Evolutionary conservation across 208 protist genomes (phyloP).

Genomic region (Leishmania lainsoni): DNA sequence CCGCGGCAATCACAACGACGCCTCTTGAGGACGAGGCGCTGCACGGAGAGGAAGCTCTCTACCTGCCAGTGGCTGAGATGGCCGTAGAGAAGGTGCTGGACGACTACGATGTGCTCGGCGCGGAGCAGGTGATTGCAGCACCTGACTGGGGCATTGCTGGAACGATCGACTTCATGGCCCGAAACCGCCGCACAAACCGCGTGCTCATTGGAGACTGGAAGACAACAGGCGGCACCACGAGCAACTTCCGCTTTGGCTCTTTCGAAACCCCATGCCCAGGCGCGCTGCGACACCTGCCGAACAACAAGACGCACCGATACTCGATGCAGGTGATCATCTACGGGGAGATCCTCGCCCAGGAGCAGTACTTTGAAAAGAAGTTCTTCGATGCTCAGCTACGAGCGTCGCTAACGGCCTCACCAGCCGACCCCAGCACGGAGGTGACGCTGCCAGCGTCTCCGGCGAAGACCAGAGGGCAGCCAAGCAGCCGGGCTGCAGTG

Average conservation of each 20-base stretch:
- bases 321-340: constrained; percentile 86
- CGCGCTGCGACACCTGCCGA: constrained; percentile 80
- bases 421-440: background rate
- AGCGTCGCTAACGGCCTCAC: constrained; percentile 15
- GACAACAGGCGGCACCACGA: constrained; percentile 74
- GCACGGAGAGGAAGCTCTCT: constrained; percentile 76
- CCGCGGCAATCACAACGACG: constrained; percentile 12
- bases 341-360: constrained; percentile 68
- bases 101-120: constrained; percentile 65
- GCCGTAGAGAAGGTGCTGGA: constrained; percentile 55
- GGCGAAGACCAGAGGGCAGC: background rate
- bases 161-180: constrained; percentile 82
- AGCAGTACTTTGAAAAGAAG: constrained; percentile 63
- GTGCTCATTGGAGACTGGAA: constrained; percentile 90
- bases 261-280: constrained; percentile 74
- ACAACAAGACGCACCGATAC: constrained; percentile 85
- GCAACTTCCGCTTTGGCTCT: constrained; percentile 78
- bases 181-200: constrained; percentile 55
- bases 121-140: constrained; percentile 75
- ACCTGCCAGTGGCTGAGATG: constrained; percentile 61
- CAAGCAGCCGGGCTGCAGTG: background rate
- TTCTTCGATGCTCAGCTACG: constrained; percentile 66
- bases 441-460: background rate
- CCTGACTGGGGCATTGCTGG: constrained; percentile 71
- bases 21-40: constrained; percentile 48